Conservation (phyloP, 192 early-diverging fungal species). For the Rhizoclosmatium globosum region DNA sequence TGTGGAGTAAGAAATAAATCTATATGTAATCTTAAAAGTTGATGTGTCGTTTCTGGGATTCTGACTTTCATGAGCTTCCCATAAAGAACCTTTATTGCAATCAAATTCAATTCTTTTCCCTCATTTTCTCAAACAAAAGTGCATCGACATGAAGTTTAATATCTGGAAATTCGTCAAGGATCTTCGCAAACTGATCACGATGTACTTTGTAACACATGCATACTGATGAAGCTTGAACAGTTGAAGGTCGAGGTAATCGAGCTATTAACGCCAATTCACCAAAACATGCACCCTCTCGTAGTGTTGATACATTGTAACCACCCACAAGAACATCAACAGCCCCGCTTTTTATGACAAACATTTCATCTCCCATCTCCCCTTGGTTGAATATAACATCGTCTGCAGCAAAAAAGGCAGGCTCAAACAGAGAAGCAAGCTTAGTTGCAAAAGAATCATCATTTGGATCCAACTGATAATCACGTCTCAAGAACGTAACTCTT, state of each 20-base stretch:
- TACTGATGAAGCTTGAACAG: constrained; percentile 38
- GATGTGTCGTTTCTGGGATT: neutral
- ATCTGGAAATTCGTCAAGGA: constrained; percentile 42
- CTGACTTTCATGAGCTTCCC: neutral
- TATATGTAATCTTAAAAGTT: too few species aligned
- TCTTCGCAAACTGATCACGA: constrained; percentile 34
- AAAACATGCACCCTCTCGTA: constrained; percentile 36
- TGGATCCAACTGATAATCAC: neutral
- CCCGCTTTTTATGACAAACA: constrained; percentile 40
- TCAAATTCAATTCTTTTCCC: neutral
- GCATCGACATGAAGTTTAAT: constrained; percentile 14
- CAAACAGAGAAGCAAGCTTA: neutral
- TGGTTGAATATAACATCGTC: constrained; percentile 34
- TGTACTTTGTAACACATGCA: constrained; percentile 42
- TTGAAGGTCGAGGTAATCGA: constrained; percentile 47
- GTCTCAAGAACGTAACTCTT: constrained; percentile 5
- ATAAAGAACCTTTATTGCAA: neutral
- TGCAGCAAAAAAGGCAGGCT: neutral
- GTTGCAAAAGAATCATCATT: neutral
- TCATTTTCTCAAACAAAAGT: neutral
- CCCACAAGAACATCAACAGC: constrained; percentile 35
- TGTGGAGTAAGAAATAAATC: too few species aligned
- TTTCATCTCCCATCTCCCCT: constrained; percentile 30
- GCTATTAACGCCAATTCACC: constrained; percentile 46
- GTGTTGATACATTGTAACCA: constrained; percentile 1